Evolutionary conservation across 176 grass and related monocot species (phyloP).

Genomic region (Stipa capillata): DNA sequence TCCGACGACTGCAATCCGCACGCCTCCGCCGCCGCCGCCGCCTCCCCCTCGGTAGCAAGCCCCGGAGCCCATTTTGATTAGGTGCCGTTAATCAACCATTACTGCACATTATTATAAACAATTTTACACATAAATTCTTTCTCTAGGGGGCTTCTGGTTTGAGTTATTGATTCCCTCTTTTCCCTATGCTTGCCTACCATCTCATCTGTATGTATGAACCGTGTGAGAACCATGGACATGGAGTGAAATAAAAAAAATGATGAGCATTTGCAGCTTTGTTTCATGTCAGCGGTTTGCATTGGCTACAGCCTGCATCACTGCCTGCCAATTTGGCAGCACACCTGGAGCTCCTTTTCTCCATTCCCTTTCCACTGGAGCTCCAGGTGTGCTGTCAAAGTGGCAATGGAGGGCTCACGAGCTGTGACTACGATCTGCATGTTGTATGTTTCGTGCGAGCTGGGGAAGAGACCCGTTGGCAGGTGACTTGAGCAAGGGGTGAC

Average conservation of each 20-base stretch:
- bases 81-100: not conserved
- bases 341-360: not conserved
- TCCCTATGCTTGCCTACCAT: not conserved
- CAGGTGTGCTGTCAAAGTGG: not conserved
- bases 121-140: not conserved
- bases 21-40: not conserved
- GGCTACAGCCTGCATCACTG: not conserved
- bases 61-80: not conserved
- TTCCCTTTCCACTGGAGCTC: not conserved
- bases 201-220: not conserved
- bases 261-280: not conserved
- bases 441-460: not conserved
- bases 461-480: too few relatives aligned
- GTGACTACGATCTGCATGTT: too few relatives aligned
- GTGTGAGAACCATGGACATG: not conserved
- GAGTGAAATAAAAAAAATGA: not conserved
- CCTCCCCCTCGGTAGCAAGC: not conserved
- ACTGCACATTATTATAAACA: not conserved
- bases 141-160: not conserved
- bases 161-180: not conserved
- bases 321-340: not conserved
- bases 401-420: too few relatives aligned
- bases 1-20: slow-evolving; percentile 49
- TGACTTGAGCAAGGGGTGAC: not conserved
- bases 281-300: not conserved